phyloP scores from a whole-genome alignment of 257 asterid species.

The Lantana camara region DNA sequence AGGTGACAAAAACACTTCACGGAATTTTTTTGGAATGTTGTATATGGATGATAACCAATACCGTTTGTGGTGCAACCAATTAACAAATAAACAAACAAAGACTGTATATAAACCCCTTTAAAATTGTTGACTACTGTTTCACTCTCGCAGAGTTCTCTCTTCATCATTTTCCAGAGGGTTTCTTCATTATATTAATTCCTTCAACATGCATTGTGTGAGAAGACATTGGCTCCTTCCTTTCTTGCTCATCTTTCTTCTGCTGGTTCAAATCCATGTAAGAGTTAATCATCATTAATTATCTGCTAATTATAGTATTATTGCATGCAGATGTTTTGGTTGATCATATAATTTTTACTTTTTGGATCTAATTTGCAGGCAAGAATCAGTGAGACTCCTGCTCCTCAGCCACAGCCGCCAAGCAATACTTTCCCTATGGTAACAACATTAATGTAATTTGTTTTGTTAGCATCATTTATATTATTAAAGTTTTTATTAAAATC shows the following conservation, averaged over 20 bases:
- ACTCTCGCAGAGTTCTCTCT: neutral
- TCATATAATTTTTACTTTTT: no score
- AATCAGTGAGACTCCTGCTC: constrained; percentile 31
- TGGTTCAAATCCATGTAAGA: constrained; percentile 29
- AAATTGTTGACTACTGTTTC: no score
- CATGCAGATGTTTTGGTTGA: no score
- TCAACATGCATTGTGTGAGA: constrained; percentile 8
- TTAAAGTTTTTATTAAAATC: no score
- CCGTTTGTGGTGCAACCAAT: neutral
- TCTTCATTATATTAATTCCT: neutral
- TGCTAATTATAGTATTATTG: no score
- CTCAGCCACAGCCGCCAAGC: constrained; percentile 43
- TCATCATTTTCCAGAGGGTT: neutral
- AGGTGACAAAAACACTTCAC: neutral
- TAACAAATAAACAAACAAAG: no score
- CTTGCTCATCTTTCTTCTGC: constrained; percentile 26
- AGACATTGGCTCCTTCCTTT: constrained; percentile 18
- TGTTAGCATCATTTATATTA: no score
- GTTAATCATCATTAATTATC: no score
- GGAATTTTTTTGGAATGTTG: constrained; percentile 13
- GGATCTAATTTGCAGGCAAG: constrained; percentile 31
- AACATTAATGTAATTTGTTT: neutral
- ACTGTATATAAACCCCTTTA: no score
- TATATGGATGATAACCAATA: neutral
- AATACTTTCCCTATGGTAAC: constrained; percentile 29